Evolutionary conservation across 2,329 filamentous ascomycete species (phyloP).

Genomic region (Westerdykella ornata): DNA sequence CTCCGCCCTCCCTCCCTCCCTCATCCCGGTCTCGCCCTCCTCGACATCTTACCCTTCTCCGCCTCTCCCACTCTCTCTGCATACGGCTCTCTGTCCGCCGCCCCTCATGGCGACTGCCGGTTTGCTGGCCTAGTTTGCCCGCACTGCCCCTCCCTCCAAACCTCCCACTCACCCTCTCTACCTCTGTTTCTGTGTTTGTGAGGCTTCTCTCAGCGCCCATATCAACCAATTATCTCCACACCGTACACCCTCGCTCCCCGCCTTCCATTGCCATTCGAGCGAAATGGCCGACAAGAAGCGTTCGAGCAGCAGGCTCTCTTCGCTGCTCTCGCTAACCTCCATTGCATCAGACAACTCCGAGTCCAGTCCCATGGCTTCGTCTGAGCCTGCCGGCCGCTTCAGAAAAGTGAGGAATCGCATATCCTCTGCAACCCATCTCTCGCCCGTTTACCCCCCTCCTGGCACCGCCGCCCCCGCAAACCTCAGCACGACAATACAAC

Average conservation of each 20-base stretch:
- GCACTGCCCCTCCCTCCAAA: neutral
- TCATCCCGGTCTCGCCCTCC: too few relatives aligned
- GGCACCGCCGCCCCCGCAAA: conserved; percentile 9
- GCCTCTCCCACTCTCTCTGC: neutral
- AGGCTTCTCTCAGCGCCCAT: too few relatives aligned
- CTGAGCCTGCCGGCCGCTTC: conserved; percentile 25
- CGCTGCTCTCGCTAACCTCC: conserved; percentile 24
- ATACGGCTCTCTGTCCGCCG: conserved; percentile 5
- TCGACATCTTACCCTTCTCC: too few relatives aligned
- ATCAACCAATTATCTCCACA: too few relatives aligned
- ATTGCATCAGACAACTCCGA: conserved; percentile 13
- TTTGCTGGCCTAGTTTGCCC: conserved; percentile 7
- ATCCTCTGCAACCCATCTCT: conserved; percentile 25
- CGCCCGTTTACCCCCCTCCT: conserved; percentile 28
- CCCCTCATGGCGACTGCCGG: conserved; percentile 19
- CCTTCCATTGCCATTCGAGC: conserved; percentile 2
- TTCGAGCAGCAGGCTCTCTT: conserved; percentile 29
- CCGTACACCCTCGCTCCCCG: neutral
- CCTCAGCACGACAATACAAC: conserved; percentile 22
- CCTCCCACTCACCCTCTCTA: too few relatives aligned
- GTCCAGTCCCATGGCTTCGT: conserved; percentile 17
- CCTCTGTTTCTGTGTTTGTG: too few relatives aligned
- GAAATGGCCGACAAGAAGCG: conserved; percentile 25
- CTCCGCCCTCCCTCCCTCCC: too few relatives aligned
- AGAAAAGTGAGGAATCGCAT: conserved; percentile 30